Percentiles rank a stretch among this genome's conserved stretches.
phyloP scores from a whole-genome alignment of 257 asterid genomes.

The Ligustrum vulgare region DNA sequence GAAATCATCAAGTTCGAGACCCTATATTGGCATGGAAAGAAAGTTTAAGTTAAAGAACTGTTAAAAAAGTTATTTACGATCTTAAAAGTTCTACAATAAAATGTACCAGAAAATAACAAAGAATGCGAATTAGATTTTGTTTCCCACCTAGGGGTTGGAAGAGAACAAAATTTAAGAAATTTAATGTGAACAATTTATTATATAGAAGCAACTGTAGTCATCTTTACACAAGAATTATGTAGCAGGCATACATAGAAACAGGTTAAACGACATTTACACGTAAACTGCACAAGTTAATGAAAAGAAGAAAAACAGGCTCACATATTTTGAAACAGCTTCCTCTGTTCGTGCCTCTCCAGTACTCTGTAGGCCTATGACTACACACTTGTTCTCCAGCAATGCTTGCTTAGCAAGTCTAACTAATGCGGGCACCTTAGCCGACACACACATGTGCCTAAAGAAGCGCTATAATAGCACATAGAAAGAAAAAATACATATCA shows the following conservation, averaged over 20 bases:
- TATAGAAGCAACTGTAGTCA: constrained; percentile 4
- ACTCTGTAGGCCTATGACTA: constrained; percentile 92
- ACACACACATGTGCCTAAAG: constrained; percentile 95
- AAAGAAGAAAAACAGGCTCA: constrained; percentile 38
- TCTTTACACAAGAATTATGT: constrained; percentile 4
- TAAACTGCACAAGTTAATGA: constrained; percentile 10
- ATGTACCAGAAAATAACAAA: background rate
- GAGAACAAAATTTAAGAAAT: background rate
- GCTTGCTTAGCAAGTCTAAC: constrained; percentile 82
- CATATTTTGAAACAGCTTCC: constrained; percentile 96
- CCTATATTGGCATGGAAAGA: constrained; percentile 43
- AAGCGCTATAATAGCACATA: constrained; percentile 67
- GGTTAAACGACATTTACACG: background rate
- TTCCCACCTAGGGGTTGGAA: background rate
- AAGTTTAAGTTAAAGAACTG: constrained; percentile 29
- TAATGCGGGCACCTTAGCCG: constrained; percentile 96
- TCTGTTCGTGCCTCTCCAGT: constrained; percentile 99
- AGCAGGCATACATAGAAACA: constrained; percentile 12
- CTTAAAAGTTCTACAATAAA: constrained; percentile 10
- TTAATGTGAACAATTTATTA: background rate
- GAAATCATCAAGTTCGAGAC: constrained; percentile 96
- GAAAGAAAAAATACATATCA: constrained; percentile 25
- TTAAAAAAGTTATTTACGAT: constrained; percentile 14
- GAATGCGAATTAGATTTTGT: background rate
- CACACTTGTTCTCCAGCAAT: constrained; percentile 72